These are phyloP conservation scores for Zymoseptoria pseudotritici DNA, from an alignment of 2,329 filamentous ascomycete species.

Conservation along the genomic window DNA sequence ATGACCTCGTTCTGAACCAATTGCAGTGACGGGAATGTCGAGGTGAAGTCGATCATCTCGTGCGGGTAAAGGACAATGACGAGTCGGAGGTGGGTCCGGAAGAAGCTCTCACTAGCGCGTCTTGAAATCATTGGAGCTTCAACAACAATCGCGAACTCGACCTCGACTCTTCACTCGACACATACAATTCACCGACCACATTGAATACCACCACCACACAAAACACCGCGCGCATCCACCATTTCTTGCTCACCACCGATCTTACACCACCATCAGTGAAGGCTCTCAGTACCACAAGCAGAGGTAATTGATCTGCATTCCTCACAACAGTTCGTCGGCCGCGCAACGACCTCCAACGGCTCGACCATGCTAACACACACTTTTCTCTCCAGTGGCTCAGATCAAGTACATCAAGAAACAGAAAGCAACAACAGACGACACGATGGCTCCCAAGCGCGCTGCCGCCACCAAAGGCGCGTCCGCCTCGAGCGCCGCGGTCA, in stretches of 20 bases:
- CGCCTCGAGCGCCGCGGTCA: conserved; percentile 9
- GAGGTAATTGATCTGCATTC: neutral
- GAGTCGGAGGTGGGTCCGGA: neutral
- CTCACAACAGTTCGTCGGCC: conserved; percentile 1
- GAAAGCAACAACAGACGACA: conserved; percentile 12
- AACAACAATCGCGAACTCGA: neutral
- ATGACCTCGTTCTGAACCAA: neutral
- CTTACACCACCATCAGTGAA: neutral
- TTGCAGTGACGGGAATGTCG: neutral
- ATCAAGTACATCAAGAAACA: conserved; percentile 26
- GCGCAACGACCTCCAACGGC: neutral
- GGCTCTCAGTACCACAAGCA: neutral
- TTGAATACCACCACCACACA: neutral
- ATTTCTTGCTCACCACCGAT: neutral
- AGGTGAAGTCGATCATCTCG: neutral
- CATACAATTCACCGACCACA: neutral
- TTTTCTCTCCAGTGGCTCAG: conserved; percentile 18
- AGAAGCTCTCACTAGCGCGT: too few relatives aligned
- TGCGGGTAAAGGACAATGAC: neutral
- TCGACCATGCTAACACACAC: neutral
- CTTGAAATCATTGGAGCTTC: neutral
- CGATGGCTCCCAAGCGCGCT: conserved; percentile 17
- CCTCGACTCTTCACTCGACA: neutral
- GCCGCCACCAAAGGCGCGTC: conserved; percentile 9
- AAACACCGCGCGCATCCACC: neutral